Base-by-base conservation (phyloP, 1,284 basidiomycete species). In the Ganoderma leucocontextum region DNA sequence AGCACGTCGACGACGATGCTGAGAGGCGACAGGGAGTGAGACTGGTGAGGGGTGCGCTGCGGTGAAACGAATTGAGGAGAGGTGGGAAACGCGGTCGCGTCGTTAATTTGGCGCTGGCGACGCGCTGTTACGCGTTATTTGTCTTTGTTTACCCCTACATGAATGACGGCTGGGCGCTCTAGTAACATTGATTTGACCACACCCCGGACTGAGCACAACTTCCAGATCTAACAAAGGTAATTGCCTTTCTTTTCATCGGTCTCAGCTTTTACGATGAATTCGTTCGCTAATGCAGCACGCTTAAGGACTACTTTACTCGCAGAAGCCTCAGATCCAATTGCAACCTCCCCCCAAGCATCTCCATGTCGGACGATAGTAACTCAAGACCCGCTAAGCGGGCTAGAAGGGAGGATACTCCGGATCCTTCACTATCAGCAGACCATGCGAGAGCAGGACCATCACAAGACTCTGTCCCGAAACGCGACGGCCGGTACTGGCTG, bases 51-150 rank as follows among this genome's bases (percentile, higher is more conserved):
- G n/a, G n/a, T 7, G 10, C 7, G 44, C 12, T 41, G 39, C 10
- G 47, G 22, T 4, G 47, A 60, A 29, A 36, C 8, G 22, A 9
- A 42, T 0, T 0, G 19, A 41, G 13, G 38, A 2, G 3, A 42
- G 10, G n/a, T 17, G 59, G n/a, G 15, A 42, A n/a, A 42, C 39
- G 59, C 59, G 59, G 39, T 15, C 59, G 59, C 59, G 59, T 60
- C 39, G 22, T 25, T 33, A 25, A 36, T 36, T 44, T 19, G 5
- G 38, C 38, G 38, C 58, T n/a, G 1, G 13, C 2, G 60, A 60
- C 60, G 60, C 60, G 60, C 8, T 47, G 12, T 49, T 44, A 62
- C 60, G 60, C 60, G 60, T 62, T 62, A 62, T 62, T 62, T 62
- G 42, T 19, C 15, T 5, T 33, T 62, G 33, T 62, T 62, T 59